phyloP scores from a whole-genome alignment of 2,329 filamentous ascomycete species.

The Pestalotiopsis sp. region DNA sequence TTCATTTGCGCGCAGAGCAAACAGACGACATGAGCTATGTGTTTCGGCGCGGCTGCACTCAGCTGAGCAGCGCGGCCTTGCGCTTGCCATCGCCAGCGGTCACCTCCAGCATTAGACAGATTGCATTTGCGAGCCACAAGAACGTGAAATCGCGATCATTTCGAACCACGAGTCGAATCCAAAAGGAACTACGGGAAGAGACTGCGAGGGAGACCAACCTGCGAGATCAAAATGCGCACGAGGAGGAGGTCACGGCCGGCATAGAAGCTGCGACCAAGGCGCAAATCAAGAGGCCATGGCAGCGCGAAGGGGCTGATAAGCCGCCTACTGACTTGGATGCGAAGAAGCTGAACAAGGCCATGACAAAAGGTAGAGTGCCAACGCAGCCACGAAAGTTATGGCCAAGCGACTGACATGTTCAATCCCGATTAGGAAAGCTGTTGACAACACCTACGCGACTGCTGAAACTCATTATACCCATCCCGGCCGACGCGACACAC shows the following conservation, averaged over 20 bases:
- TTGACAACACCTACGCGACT: slow-evolving; percentile 72
- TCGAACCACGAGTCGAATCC: slow-evolving; percentile 18
- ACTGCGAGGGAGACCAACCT: slow-evolving; percentile 28
- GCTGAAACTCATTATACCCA: slow-evolving; percentile 71
- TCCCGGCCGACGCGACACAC: slow-evolving; percentile 56
- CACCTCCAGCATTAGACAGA: neutral
- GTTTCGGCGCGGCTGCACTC: slow-evolving; percentile 26
- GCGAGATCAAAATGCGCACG: slow-evolving; percentile 28
- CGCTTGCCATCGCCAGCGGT: neutral
- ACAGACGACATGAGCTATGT: slow-evolving; percentile 34
- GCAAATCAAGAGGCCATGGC: slow-evolving; percentile 64
- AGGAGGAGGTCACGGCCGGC: slow-evolving; percentile 36
- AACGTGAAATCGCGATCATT: slow-evolving; percentile 17
- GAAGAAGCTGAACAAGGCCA: slow-evolving; percentile 46
- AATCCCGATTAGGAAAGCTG: slow-evolving; percentile 60
- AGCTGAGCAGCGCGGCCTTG: slow-evolving; percentile 1
- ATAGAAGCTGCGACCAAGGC: slow-evolving; percentile 48
- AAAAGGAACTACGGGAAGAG: slow-evolving; percentile 23
- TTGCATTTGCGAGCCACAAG: neutral
- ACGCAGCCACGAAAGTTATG: neutral
- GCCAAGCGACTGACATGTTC: neutral
- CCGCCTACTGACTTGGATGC: slow-evolving; percentile 57
- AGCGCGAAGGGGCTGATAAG: slow-evolving; percentile 60
- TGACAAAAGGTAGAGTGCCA: slow-evolving; percentile 62
- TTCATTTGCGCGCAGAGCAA: neutral